Base-by-base conservation (phyloP, 2,329 filamentous ascomycete species). In the Sclerotinia glacialis region DNA sequence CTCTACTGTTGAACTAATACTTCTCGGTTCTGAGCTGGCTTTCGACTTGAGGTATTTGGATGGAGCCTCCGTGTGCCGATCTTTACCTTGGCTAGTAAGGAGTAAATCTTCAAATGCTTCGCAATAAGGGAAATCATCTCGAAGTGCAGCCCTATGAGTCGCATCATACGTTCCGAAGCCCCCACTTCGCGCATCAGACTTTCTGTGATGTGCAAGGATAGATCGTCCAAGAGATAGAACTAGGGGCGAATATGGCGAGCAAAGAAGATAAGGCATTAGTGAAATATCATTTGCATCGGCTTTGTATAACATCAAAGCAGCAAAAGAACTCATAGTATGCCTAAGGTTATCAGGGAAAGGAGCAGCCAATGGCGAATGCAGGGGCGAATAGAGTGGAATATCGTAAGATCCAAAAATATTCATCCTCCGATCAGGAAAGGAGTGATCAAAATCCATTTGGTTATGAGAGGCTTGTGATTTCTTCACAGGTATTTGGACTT, bases 321-420 rank as follows among this genome's bases (percentile, higher is more conserved):
- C 34, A 12, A 50, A 49, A 44, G 54, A 58, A 21, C 53, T 44
- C 28, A 65, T 21, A 26, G 34, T 59, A n/a, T 59, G 52, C 31
- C 71, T 71, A 26, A 75, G 63, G 21, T 72, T 64, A 14, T 71
- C 69, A 50, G 70, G 70, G 2, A 69, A 90, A 96, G n/a, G 93
- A 97, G 66, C 89, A 91, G 70, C 92, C 93, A 18, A 46, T 44
- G 61, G 44, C 26, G 64, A 42, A 46, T 50, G 44, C 8, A 61
- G 21, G 31, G 71, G 70, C 40, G 72, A 74, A 49, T 74, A 76
- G 4, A 76, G 65, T 23, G 73, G 75, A 37, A 74, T 12, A 52
- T 75, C 72, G 23, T 52, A 49, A 47, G 52, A 42, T 14, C 31
- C n/a, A 42, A 66, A 49, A 62, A 50, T 11, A 21, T 54, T 47